Evolutionary conservation across 1,284 basidiomycete genomes (phyloP).

Genomic region (Irpex lacteus): DNA sequence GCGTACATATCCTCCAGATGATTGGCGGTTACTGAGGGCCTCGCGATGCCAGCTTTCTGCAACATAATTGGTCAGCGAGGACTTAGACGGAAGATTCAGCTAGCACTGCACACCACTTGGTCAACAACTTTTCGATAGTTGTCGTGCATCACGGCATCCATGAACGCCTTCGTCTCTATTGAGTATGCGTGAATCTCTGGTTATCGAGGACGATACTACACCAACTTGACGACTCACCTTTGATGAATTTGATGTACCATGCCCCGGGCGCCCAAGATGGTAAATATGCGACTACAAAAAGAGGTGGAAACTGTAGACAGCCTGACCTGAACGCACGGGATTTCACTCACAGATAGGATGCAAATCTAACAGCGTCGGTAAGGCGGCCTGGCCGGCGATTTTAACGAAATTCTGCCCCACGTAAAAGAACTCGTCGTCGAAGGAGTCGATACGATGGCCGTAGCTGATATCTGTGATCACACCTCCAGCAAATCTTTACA

Average conservation of each 20-base stretch:
- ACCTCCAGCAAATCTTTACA: neutral
- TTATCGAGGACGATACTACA: neutral
- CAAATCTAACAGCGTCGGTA: neutral
- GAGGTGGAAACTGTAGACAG: neutral
- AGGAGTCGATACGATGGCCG: neutral
- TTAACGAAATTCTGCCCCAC: neutral
- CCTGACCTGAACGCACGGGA: neutral
- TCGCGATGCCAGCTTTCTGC: slow-evolving; percentile 1
- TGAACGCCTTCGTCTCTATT: neutral
- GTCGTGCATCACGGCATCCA: neutral
- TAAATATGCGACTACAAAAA: neutral
- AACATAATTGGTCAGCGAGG: neutral
- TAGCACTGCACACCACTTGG: neutral
- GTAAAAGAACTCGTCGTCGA: neutral
- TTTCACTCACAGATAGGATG: neutral
- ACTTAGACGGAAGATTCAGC: neutral
- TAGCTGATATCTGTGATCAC: neutral
- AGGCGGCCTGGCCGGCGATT: neutral
- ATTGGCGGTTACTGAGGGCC: neutral
- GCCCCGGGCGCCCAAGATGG: neutral
- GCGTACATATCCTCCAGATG: neutral
- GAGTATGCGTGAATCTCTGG: neutral
- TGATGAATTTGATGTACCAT: neutral
- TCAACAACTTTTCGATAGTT: neutral
- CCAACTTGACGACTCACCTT: neutral